Evolutionary conservation across 2,329 filamentous ascomycete genomes (phyloP).

Genomic region (Penicillium brasilianum): DNA sequence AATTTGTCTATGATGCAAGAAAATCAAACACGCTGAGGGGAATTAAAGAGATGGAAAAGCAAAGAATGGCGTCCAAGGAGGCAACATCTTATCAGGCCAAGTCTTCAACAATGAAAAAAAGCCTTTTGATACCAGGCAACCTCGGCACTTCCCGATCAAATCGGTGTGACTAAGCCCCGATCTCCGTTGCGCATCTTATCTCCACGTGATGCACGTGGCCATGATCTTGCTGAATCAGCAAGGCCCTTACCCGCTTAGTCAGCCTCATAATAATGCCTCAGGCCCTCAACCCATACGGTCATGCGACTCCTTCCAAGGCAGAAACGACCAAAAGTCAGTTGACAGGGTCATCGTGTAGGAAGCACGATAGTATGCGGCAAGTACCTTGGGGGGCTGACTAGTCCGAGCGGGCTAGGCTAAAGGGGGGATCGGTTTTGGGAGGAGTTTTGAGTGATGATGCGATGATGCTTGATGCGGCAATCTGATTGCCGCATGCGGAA

Average conservation of each 20-base stretch:
- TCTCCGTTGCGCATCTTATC: constrained; percentile 3
- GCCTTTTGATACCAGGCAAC: constrained; percentile 20
- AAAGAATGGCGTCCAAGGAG: constrained; percentile 5
- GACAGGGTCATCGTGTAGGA: constrained; percentile 24
- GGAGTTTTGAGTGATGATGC: constrained; percentile 25
- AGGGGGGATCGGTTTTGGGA: neutral
- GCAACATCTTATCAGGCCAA: constrained; percentile 3
- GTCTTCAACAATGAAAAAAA: neutral
- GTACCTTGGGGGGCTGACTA: neutral
- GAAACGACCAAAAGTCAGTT: constrained; percentile 22
- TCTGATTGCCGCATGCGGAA: constrained; percentile 36
- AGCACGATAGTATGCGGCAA: constrained; percentile 7
- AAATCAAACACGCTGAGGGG: neutral
- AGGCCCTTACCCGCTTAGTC: constrained; percentile 5
- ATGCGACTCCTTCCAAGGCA: constrained; percentile 12
- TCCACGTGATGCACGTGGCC: constrained; percentile 8
- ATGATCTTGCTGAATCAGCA: neutral
- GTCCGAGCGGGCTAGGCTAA: neutral
- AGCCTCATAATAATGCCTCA: neutral
- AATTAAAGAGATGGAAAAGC: neutral
- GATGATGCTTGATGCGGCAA: constrained; percentile 35
- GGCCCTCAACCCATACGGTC: constrained; percentile 10
- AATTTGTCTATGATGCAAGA: constrained; percentile 1
- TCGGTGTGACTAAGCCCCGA: constrained; percentile 1
- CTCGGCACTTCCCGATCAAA: constrained; percentile 23